Base-by-base conservation (phyloP, 1,139 yeast species). In the Blastobotrys arbuscula region DNA sequence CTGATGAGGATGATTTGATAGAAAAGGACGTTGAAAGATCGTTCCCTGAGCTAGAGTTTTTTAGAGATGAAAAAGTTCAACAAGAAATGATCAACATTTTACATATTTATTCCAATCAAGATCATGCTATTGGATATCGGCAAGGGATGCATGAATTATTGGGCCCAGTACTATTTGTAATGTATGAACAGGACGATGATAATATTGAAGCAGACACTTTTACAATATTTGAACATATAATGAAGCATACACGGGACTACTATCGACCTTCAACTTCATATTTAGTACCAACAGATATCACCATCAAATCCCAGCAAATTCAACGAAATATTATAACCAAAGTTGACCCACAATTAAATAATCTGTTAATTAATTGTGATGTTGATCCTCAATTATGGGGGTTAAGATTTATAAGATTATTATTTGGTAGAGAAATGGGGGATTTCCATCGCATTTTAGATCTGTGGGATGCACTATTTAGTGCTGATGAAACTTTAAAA, bases 111-210 rank as follows among this genome's bases (percentile, higher is more conserved):
- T 67, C 79, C 28, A 74, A 75, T 56, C 71, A 74, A 54, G 75
- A 78, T 56, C 65, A 67, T 4, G 63, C 59, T 18, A 66, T 79
- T 30, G 80, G 83, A 2, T 80, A 80, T 60, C 76, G 79, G 50
- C 85, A 80, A 59, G 85, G 85, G 6, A 71, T 79, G 64, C 84
- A 80, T 59, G 85, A 80, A 60, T 69, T 80, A 15, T 64, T 77
- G 35, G 84, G 81, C 1, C 68, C 79, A 33, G 65, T 79, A 36
- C 49, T 64, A 31, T 64, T 57, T 51, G 66, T 64, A 1, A 47
- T 62, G 41, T 38, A 19, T 12, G 44, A 54, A 2, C 47, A 42
- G 30, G 66, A 61, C 31, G 49, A 38, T 30, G 30, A 30, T 44
- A 20, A 46, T 40, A 45, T 49, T 26, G 48, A 20, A 18, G 44